Percentiles rank a stretch among this genome's conserved stretches.
phyloP scores from a whole-genome alignment of 129 eudicot genomes.

The Scalesia atractyloides region DNA sequence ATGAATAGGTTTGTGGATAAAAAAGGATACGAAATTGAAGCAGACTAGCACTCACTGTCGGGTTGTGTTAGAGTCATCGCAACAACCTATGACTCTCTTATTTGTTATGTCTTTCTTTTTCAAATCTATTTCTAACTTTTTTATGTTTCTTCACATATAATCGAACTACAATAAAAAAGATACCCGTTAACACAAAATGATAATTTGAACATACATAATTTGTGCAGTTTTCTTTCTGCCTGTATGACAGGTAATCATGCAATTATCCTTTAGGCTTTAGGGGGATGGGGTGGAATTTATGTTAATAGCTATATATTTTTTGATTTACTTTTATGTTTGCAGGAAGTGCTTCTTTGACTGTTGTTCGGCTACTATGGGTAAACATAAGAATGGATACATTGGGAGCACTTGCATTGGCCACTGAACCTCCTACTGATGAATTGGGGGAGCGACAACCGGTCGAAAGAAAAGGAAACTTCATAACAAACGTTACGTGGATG shows the following conservation, averaged over 20 bases:
- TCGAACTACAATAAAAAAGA: too few species aligned
- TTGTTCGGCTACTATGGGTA: slow-evolving; percentile 95
- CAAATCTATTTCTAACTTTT: too few species aligned
- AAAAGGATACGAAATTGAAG: too few species aligned
- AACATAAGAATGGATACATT: slow-evolving; percentile 99
- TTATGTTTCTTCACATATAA: too few species aligned
- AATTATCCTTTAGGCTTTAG: not conserved
- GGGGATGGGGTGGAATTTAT: not conserved
- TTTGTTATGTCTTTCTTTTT: too few species aligned
- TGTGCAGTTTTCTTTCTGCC: slow-evolving; percentile 93
- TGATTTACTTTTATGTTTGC: slow-evolving; percentile 13
- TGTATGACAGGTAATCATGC: slow-evolving; percentile 76
- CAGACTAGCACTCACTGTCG: too few species aligned
- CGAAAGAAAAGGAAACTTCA: slow-evolving; percentile 88
- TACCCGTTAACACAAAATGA: too few species aligned
- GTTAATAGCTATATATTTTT: not conserved
- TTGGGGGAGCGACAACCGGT: slow-evolving; percentile 82
- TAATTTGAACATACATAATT: too few species aligned
- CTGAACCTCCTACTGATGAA: slow-evolving; percentile 91
- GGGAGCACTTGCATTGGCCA: slow-evolving; percentile 96
- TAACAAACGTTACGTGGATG: slow-evolving; percentile 97
- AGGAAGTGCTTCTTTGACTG: slow-evolving; percentile 92
- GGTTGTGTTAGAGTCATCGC: too few species aligned
- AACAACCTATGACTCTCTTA: too few species aligned
- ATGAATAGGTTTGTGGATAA: too few species aligned